Conservation (phyloP, 83 land plant genomes). For the Picea engelmannii region DNA sequence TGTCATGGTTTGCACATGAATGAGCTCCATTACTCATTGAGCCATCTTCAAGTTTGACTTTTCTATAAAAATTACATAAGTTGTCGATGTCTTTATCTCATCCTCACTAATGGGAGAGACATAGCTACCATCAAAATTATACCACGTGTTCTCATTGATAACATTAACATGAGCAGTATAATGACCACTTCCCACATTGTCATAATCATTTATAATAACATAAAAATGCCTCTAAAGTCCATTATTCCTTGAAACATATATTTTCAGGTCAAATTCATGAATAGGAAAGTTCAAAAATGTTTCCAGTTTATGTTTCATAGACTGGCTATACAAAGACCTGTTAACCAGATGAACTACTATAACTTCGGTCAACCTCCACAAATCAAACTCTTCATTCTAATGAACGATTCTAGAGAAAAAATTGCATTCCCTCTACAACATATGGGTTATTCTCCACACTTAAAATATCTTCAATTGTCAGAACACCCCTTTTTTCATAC, state of each 20-base stretch:
- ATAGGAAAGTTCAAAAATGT: conserved; percentile 86
- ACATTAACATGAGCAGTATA: no score
- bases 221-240: conserved; percentile 39
- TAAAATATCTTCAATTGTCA: no score
- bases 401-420: conserved; percentile 16
- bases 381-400: conserved; percentile 84
- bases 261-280: conserved; percentile 73
- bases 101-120: no score
- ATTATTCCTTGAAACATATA: conserved; percentile 56
- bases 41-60: conserved; percentile 31
- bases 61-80: conserved; percentile 67
- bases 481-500: no score
- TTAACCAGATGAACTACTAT: conserved; percentile 79
- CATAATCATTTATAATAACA: background rate
- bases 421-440: no score
- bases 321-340: conserved; percentile 80
- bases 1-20: conserved; percentile 23
- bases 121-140: no score
- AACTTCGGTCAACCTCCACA: conserved; percentile 90
- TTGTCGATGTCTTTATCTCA: conserved; percentile 37
- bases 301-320: conserved; percentile 79
- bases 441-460: no score
- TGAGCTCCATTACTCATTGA: conserved; percentile 30
- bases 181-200: no score
- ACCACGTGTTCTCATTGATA: no score